These are phyloP conservation scores for Polyplosphaeria fusca DNA, from an alignment of 495 filamentous ascomycete species.

Conservation along the genomic window DNA sequence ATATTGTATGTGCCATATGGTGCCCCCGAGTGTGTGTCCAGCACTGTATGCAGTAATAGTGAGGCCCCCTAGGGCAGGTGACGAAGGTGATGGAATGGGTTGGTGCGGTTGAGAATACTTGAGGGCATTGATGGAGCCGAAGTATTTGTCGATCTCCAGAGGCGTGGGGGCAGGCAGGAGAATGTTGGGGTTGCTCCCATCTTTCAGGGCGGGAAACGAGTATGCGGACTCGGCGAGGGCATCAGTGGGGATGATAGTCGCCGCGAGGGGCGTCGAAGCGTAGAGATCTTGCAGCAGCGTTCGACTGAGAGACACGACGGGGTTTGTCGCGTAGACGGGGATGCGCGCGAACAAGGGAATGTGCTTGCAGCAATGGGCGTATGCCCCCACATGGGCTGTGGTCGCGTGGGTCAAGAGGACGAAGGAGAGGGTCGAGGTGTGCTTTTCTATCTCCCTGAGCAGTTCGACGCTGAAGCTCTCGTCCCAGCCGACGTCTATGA, in stretches of 20 bases:
- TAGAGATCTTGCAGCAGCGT: conserved; percentile 92
- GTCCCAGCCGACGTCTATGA: conserved; percentile 96
- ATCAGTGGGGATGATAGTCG: conserved; percentile 68
- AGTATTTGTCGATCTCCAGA: conserved; percentile 89
- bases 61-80: conserved; percentile 83
- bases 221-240: conserved; percentile 66
- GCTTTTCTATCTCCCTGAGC: conserved; percentile 86
- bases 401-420: conserved; percentile 95
- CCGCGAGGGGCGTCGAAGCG: conserved; percentile 78
- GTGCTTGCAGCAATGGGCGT: conserved; percentile 94
- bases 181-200: conserved; percentile 48
- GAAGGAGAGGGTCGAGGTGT: conserved; percentile 84
- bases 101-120: conserved; percentile 97
- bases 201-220: conserved; percentile 37
- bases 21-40: conserved; percentile 91
- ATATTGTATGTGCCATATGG: conserved; percentile 98
- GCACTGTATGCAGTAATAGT: conserved; percentile 96
- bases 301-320: conserved; percentile 87
- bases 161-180: conserved; percentile 75
- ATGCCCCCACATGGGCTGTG: conserved; percentile 83
- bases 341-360: conserved; percentile 88
- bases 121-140: conserved; percentile 84
- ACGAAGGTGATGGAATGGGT: conserved; percentile 78
- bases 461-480: conserved; percentile 76
- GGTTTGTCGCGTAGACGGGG: conserved; percentile 92